Percentiles rank a stretch among this genome's conserved stretches.
Evolutionary conservation across 2,329 filamentous ascomycete genomes (phyloP).

Genomic region (Trichoderma lentiforme): DNA sequence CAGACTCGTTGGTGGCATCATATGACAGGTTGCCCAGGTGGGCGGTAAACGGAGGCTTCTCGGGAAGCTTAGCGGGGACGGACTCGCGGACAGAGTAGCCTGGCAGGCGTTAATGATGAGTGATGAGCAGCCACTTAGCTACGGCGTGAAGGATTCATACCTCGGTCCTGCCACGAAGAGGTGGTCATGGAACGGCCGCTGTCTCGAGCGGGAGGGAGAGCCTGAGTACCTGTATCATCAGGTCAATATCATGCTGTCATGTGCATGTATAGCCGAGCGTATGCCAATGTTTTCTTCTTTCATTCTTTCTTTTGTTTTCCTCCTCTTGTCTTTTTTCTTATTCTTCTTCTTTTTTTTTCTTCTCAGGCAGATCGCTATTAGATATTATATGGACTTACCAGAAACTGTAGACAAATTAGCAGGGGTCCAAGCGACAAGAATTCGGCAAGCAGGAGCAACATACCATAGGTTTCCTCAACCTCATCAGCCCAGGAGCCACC

Average conservation of each 20-base stretch:
- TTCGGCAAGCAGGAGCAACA: slow-evolving; percentile 32
- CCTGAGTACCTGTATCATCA: slow-evolving; percentile 49
- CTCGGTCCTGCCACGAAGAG: slow-evolving; percentile 43
- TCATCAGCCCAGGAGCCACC: slow-evolving; percentile 96
- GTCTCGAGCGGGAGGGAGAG: slow-evolving; percentile 48
- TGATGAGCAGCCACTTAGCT: not conserved
- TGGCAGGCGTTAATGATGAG: slow-evolving; percentile 30
- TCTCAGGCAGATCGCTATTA: not conserved
- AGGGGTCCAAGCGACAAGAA: not conserved
- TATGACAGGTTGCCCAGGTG: slow-evolving; percentile 97
- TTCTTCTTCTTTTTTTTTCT: not conserved
- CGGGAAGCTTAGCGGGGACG: slow-evolving; percentile 70
- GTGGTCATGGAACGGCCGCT: slow-evolving; percentile 38
- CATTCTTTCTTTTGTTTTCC: not conserved
- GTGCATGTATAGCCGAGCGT: not conserved
- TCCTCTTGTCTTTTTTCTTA: not conserved
- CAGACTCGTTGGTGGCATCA: slow-evolving; percentile 79
- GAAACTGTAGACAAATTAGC: slow-evolving; percentile 34
- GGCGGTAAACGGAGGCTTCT: slow-evolving; percentile 90
- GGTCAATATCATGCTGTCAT: slow-evolving; percentile 22
- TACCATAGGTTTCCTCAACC: slow-evolving; percentile 86
- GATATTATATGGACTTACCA: slow-evolving; percentile 30
- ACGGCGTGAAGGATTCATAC: slow-evolving; percentile 27
- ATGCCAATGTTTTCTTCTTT: not conserved
- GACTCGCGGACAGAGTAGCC: slow-evolving; percentile 66